Evolutionary conservation across 108 stramenopile species (phyloP), one percentile per base, ranked within the genome.

Genomic region (Skeletonema marinoi): DNA sequence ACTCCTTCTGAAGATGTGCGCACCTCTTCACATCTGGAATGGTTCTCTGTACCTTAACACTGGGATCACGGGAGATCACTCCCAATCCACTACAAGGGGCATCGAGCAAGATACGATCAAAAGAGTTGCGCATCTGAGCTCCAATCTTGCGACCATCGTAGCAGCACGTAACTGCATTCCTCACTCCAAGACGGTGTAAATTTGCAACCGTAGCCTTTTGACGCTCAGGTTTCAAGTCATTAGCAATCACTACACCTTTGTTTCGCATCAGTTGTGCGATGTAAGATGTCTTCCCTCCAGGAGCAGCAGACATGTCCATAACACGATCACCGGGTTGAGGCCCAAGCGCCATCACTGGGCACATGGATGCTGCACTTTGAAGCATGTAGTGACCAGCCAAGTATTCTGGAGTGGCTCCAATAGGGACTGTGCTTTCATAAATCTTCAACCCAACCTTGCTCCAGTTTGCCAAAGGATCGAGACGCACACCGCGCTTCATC

Each of bases 341-440:
- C 6, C 74, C 90, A 36, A 99, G 82, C 1, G 99, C 98, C 86
- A 99, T 83, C 3, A 99, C 98, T 0, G 98, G 98, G 71, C 95
- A 97, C 94, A 99, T 95, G 1, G 97, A 98, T 25, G 98, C 96
- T 6, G 99, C 98, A 71, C 96, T 92, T 75, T 99, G 99, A 54
- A 99, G 91, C 97, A 99, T 99, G 88, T 99, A 99, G 73, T 98
- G 96, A 7, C 99, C 99, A 35, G 96, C 91, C 56, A 99, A 86
- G 85, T 99, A 99, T 81, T 99, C 99, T 13, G 99, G 99, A 14
- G 99, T 99, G 7, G 99, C 99, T 16, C 99, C 99, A 61, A 99
- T 91, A 10, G 99, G 99, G 16, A 99, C 96, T n/a, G 90, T 80
- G 41, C 95, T 95, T 71, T 98, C 98, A 35, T 93, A 92, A 70